Base-by-base conservation (phyloP, 345 rosid species). In the Gossypium sturtianum region DNA sequence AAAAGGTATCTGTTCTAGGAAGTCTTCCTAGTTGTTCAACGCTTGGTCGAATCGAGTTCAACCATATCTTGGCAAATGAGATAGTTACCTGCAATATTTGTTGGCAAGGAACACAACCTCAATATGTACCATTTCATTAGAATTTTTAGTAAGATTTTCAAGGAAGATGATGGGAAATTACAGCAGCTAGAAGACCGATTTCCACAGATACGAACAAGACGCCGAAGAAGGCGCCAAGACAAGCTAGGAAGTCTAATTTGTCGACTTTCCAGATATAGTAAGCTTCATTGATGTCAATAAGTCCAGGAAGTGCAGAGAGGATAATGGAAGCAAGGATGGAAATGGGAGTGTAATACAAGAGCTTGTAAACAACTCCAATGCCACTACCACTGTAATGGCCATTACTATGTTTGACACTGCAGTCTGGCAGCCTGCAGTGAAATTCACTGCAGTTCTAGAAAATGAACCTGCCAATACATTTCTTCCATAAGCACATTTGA, bases 241-340 rank as follows among this genome's bases (percentile, higher is more conserved):
- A 91, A 27, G 93, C 91, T 2, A 93, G 74, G 80, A 93, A 93
- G 74, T 91, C 98, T 12, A 91, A 82, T 59, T 91, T 93, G 78
- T 93, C 91, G 2, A 93, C 83, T 77, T 86, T 89, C 90, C 92
- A 90, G 45, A 93, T 89, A 34, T 83, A 75, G 61, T 70, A 63
- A 70, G 93, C 97, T 70, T 86, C 89, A 7, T 82, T 74, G 0
- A 91, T 44, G 77, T 93, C 89, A 13, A 91, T 82, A 13, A 93
- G 91, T 11, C 97, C 98, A 1, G 97, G 94, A 66, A 93, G 93
- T 10, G 98, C 98, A 0, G 98, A 93, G 9, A 93, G 81, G 61
- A 91, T 88, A 64, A 93, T 89, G 10, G 98, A 91, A 58, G 94
- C 94, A 6, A 93, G 90, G 49, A 93, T 93, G 1, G 98, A 87